Evolutionary conservation across 805 yeast species (phyloP), one percentile per base, ranked within the genome.

Genomic region (Saccharomycopsis olivae): DNA sequence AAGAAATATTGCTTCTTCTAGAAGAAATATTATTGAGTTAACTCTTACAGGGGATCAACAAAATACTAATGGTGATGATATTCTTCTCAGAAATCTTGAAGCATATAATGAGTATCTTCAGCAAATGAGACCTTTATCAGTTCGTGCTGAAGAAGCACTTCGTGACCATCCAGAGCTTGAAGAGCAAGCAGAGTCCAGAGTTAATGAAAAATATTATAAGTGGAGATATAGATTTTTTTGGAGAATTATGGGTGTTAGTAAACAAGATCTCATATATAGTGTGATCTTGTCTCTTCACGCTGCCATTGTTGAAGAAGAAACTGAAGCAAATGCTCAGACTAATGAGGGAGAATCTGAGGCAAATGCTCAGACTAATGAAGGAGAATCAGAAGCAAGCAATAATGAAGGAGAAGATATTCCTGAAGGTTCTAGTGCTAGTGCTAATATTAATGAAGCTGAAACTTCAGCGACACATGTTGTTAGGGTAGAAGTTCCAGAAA

Each of bases 181-280:
- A 48, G 60, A 51, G 8, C 47, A 54, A 13, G 81, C 78, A 0
- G 60, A 53, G 23, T 59, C 57, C 21, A 47, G 56, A 3, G 64
- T 75, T 3, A 49, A 57, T 13, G 39, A 19, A 5, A 29, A 45
- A 25, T 69, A 53, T 52, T 59, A 14, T 41, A 47, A 25, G 6
- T 53, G 35, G 46, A 61, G 49, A 55, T 59, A 54, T 50, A 49
- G 45, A 13, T 21, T 68, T 0, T 71, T 71, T 53, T 77, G 82
- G 80, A 54, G 53, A 29, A 19, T 71, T 3, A 71, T 78, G 78
- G 80, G 82, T 1, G 62, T 78, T 27, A 50, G 66, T 2, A 60
- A 51, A 36, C 48, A 53, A 6, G 75, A 77, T 45, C 49, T 78
- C 39, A 66, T 64, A 50, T 62, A 72, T 53, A 69, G 74, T 61